Conservation (phyloP, 179 eudicot genomes). For the Vitellaria paradoxa region DNA sequence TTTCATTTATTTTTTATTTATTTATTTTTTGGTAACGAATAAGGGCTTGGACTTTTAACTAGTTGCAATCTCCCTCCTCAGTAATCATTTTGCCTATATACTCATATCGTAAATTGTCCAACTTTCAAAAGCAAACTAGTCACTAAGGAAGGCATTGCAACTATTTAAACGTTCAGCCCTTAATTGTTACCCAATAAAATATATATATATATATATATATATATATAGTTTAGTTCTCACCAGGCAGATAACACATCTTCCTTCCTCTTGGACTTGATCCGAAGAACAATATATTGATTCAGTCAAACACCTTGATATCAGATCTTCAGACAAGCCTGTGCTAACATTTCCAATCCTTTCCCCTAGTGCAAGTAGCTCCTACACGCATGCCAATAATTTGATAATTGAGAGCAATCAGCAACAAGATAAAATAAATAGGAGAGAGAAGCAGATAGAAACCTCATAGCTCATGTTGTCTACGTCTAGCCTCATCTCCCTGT, state of each 20-base stretch:
- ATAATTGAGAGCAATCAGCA: slow-evolving; percentile 10
- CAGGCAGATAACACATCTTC: slow-evolving; percentile 79
- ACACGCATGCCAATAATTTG: slow-evolving; percentile 16
- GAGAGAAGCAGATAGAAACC: slow-evolving; percentile 30
- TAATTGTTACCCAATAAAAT: too few relatives aligned
- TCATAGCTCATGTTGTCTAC: slow-evolving; percentile 72
- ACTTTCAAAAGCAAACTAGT: too few relatives aligned
- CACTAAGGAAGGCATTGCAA: too few relatives aligned
- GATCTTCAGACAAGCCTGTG: slow-evolving; percentile 72
- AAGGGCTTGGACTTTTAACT: too few relatives aligned
- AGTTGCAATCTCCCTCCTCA: too few relatives aligned
- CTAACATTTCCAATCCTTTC: slow-evolving; percentile 80
- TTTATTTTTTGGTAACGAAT: too few relatives aligned
- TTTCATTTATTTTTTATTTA: too few relatives aligned
- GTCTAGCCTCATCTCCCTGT: slow-evolving; percentile 56
- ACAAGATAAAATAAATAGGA: not conserved
- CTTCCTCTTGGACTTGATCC: slow-evolving; percentile 57
- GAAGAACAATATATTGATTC: slow-evolving; percentile 70
- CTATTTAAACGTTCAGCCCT: too few relatives aligned
- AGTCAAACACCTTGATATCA: slow-evolving; percentile 52
- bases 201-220: too few relatives aligned
- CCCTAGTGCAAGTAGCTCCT: slow-evolving; percentile 88
- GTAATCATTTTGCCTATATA: too few relatives aligned
- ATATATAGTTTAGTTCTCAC: slow-evolving; percentile 39
- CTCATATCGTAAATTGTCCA: too few relatives aligned